Percentiles rank a stretch among this genome's conserved stretches.
phyloP scores from a whole-genome alignment of 2,329 filamentous ascomycete genomes.

The Exophiala sp. region DNA sequence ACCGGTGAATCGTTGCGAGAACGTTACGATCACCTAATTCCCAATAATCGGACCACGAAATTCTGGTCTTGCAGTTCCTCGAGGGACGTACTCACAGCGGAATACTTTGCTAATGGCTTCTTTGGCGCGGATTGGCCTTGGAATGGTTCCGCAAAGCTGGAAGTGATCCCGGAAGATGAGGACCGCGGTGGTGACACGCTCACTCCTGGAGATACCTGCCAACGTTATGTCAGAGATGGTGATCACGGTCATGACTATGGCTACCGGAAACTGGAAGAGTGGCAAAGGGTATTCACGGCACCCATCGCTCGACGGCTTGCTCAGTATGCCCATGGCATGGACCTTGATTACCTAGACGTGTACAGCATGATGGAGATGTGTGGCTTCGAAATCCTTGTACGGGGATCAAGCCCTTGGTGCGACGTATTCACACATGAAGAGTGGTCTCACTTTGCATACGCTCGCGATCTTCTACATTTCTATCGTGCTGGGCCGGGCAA shows the following conservation, averaged over 20 bases:
- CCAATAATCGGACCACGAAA: constrained; percentile 32
- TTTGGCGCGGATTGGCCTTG: constrained; percentile 48
- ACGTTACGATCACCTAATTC: constrained; percentile 47
- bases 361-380: constrained; percentile 59
- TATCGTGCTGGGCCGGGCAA: constrained; percentile 56
- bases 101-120: constrained; percentile 50
- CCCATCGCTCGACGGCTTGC: constrained; percentile 43
- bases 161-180: constrained; percentile 49
- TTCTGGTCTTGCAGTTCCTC: constrained; percentile 52
- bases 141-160: constrained; percentile 36
- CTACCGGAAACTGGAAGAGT: constrained; percentile 43
- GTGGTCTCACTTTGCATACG: constrained; percentile 54
- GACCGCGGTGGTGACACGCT: constrained; percentile 51
- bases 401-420: constrained; percentile 53
- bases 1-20: constrained; percentile 51
- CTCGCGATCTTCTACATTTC: constrained; percentile 53
- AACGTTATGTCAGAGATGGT: constrained; percentile 36
- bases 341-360: constrained; percentile 44
- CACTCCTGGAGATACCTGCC: constrained; percentile 49
- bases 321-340: constrained; percentile 40
- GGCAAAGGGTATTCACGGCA: constrained; percentile 45
- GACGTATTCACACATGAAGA: constrained; percentile 50
- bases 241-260: constrained; percentile 48
- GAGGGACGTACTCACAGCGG: constrained; percentile 53
- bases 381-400: constrained; percentile 52